Base-by-base conservation (phyloP, 148 eudicot species). In the Arbutus unedo region DNA sequence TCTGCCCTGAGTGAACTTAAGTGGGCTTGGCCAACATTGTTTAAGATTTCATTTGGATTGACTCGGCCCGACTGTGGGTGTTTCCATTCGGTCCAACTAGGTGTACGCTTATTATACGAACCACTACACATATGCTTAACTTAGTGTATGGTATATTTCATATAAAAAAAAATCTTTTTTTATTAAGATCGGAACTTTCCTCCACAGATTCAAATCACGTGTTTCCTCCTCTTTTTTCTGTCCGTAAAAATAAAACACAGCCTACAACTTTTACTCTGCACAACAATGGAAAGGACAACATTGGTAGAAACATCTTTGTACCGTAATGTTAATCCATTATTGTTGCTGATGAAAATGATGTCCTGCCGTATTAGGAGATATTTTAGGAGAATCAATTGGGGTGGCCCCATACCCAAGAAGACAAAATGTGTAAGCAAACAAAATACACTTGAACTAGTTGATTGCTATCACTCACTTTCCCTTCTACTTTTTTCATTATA, bases 301-400 rank as follows among this genome's bases (percentile, higher is more conserved):
- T 38, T 4, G 25, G 79, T 51, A 45, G 3, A 57, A 48, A 48
- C 14, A 78, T 11, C 13, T 8, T 3, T 50, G 13, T 53, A 31
- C 54, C 82, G 73, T 74, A 31, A 15, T 73, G 81, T 10, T 3
- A 64, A 25, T 5, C 1, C 50, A 85, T 87, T 82, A 88, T 82
- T 85, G 87, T 78, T 78, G 73, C 54, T 49, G 66, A 79, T 81
- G 88, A 88, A 83, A 86, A 77, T 74, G 90, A 84, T 78, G 64
- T 72, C 54, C 72, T 31, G 79, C 74, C 81, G 51, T 76, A 55
- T 68, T 43, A n/a, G 48, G 23, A 84, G 86, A 88, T 88, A 83
- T 88, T 85, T 88, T 57, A 60, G 16, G 81, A 38, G 81, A 53
- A 85, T 79, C 83, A 76, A 79, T 82, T 84, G 55, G 76, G 25